These are phyloP conservation scores for Flagelloscypha sp. DNA, from an alignment of 768 basidiomycete species.

Conservation along the genomic window DNA sequence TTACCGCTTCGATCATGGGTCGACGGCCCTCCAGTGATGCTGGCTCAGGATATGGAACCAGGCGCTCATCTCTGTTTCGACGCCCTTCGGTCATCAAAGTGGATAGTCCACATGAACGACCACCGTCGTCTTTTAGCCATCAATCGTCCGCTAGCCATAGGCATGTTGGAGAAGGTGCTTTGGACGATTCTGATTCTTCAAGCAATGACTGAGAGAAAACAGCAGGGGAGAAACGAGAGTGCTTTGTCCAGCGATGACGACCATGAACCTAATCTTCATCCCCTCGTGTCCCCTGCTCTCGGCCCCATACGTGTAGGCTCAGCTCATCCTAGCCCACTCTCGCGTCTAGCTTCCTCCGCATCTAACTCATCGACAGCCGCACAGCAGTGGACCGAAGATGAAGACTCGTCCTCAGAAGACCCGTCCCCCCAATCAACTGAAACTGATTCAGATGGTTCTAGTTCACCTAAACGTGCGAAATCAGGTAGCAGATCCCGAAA, in stretches of 20 bases:
- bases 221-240: slow-evolving; percentile 25
- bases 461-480: slow-evolving; percentile 20
- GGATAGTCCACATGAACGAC: slow-evolving; percentile 16
- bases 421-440: slow-evolving; percentile 58
- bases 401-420: slow-evolving; percentile 26
- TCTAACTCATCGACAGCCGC: slow-evolving; percentile 30
- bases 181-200: slow-evolving; percentile 72
- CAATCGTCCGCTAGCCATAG: slow-evolving; percentile 35
- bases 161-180: slow-evolving; percentile 68
- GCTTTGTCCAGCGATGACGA: slow-evolving; percentile 21
- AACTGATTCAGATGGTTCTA: slow-evolving; percentile 42
- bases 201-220: slow-evolving; percentile 29
- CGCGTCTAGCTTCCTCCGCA: slow-evolving; percentile 46
- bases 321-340: slow-evolving; percentile 59
- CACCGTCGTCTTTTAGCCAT: slow-evolving; percentile 33
- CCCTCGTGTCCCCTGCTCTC: slow-evolving; percentile 28
- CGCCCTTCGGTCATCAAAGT: slow-evolving; percentile 38
- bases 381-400: slow-evolving; percentile 48
- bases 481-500: slow-evolving; percentile 19
- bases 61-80: slow-evolving; percentile 32
- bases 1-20: slow-evolving; percentile 29
- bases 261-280: slow-evolving; percentile 11
- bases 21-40: slow-evolving; percentile 28
- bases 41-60: slow-evolving; percentile 16
- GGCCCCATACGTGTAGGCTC: slow-evolving; percentile 18